Conservation (phyloP, 176 grass and related monocot genomes). For the Tillandsia fasciculata region DNA sequence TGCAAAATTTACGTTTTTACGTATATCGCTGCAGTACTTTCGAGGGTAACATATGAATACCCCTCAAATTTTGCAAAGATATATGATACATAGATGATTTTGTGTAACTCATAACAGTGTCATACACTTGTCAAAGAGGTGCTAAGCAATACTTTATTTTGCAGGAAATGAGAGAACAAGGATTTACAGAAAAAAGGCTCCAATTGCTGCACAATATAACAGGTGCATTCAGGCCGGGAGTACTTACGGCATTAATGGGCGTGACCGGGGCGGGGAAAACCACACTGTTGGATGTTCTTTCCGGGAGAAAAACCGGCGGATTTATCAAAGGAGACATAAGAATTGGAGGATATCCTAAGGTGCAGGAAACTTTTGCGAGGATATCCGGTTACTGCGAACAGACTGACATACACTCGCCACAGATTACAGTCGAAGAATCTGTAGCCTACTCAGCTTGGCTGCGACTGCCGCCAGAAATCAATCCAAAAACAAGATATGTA, state of each 20-base stretch:
- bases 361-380: slow-evolving; percentile 59
- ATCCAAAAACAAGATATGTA: slow-evolving; percentile 45
- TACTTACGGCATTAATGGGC: slow-evolving; percentile 67
- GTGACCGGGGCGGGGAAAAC: slow-evolving; percentile 78
- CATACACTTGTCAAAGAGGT: not conserved
- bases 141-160: not conserved
- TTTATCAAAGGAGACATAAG: slow-evolving; percentile 63
- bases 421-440: slow-evolving; percentile 62
- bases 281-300: slow-evolving; percentile 69
- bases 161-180: slow-evolving; percentile 69
- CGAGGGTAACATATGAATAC: no score
- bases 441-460: slow-evolving; percentile 66
- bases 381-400: slow-evolving; percentile 85
- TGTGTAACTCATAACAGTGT: not conserved
- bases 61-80: no score
- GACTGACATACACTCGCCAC: slow-evolving; percentile 58
- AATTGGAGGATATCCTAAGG: slow-evolving; percentile 68
- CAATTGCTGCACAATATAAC: slow-evolving; percentile 65
- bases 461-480: slow-evolving; percentile 50
- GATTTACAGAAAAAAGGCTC: slow-evolving; percentile 40
- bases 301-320: slow-evolving; percentile 65
- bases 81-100: no score
- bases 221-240: slow-evolving; percentile 47
- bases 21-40: no score
- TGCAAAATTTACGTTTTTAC: no score